Percentiles rank a stretch among this genome's conserved stretches.
phyloP scores from a whole-genome alignment of 768 basidiomycete species.

The Lyophyllum semitale region DNA sequence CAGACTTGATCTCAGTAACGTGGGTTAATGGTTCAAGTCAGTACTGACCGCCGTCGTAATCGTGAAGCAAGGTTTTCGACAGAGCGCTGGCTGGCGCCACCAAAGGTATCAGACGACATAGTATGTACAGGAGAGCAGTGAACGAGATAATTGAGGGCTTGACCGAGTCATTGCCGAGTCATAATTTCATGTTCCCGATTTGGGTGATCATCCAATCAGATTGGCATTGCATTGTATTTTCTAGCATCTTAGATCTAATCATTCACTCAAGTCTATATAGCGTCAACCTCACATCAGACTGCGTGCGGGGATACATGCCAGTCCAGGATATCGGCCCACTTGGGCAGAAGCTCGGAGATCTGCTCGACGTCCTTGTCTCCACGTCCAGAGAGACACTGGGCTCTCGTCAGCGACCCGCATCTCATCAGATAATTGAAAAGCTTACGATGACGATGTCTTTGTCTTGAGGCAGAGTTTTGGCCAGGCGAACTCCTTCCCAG shows the following conservation, averaged over 20 bases:
- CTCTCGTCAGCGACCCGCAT: not conserved
- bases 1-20: slow-evolving; percentile 1
- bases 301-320: slow-evolving; percentile 74
- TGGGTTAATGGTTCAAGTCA: not conserved
- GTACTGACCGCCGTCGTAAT: slow-evolving; percentile 68
- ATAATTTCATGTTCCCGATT: slow-evolving; percentile 15
- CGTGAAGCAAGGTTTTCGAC: slow-evolving; percentile 74
- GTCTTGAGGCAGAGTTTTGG: slow-evolving; percentile 82
- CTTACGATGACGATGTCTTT: slow-evolving; percentile 89
- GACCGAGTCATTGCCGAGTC: slow-evolving; percentile 3
- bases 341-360: slow-evolving; percentile 90
- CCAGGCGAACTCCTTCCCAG: slow-evolving; percentile 87
- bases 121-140: not conserved
- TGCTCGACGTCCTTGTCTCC: slow-evolving; percentile 99
- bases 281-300: slow-evolving; percentile 15
- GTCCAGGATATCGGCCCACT: slow-evolving; percentile 92
- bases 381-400: slow-evolving; percentile 87
- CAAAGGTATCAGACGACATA: slow-evolving; percentile 45
- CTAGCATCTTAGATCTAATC: not conserved
- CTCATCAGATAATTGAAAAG: slow-evolving; percentile 15
- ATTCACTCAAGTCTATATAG: not conserved
- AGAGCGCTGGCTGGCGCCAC: slow-evolving; percentile 47
- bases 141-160: not conserved
- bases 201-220: slow-evolving; percentile 1
- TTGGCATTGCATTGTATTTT: no score